phyloP scores from a whole-genome alignment of 2,329 filamentous ascomycete species.

The Aureobasidium namibiae region DNA sequence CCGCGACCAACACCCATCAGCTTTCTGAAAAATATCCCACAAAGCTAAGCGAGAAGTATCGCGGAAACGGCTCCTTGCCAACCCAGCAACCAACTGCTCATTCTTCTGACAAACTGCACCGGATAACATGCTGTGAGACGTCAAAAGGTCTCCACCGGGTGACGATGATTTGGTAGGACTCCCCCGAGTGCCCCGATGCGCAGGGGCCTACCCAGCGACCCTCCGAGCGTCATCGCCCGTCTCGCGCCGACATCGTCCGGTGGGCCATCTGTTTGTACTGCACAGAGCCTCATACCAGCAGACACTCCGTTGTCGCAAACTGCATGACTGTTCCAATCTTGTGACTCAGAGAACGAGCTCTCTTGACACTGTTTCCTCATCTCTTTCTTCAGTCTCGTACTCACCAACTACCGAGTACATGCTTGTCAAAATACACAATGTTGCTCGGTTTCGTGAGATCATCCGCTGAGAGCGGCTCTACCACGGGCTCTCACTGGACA shows the following conservation, averaged over 20 bases:
- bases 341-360: background rate
- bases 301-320: constrained; percentile 3
- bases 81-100: background rate
- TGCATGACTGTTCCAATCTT: background rate
- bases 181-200: background rate
- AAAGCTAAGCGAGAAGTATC: constrained; percentile 10
- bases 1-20: background rate
- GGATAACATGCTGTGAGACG: constrained; percentile 1
- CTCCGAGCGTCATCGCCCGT: background rate
- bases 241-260: constrained; percentile 3
- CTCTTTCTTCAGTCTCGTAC: background rate
- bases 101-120: background rate
- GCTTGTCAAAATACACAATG: background rate
- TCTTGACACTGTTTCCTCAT: background rate
- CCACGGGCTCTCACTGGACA: background rate
- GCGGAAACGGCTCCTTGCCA: background rate
- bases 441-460: background rate
- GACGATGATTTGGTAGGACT: background rate
- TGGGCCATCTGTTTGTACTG: background rate
- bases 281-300: constrained; percentile 4
- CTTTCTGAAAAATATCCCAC: constrained; percentile 3
- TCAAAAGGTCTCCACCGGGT: background rate
- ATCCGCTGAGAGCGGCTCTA: background rate
- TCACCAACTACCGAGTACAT: background rate
- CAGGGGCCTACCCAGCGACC: background rate